Percentiles rank a stretch among this genome's conserved stretches.
Conservation (phyloP, 2,329 filamentous ascomycete species). For the Colletotrichum paranaense region DNA sequence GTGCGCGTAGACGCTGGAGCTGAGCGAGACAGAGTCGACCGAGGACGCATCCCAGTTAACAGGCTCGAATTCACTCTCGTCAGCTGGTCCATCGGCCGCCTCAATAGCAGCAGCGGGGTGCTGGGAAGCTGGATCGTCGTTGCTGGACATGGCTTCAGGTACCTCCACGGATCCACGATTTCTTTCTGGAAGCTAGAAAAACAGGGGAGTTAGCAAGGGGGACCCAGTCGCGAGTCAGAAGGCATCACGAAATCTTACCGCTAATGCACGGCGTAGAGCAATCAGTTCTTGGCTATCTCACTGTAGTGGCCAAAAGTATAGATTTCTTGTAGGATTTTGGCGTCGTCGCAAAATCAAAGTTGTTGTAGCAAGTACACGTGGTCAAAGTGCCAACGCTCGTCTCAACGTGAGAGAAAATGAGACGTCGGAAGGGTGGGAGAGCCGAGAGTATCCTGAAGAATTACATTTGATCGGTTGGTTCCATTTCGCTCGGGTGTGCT, state of each 20-base stretch:
- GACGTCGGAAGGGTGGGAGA: background rate
- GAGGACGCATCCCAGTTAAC: constrained; percentile 40
- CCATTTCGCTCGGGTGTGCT: background rate
- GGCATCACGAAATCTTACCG: background rate
- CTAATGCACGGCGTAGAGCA: background rate
- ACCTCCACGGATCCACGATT: background rate
- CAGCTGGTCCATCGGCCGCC: background rate
- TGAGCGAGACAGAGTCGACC: constrained; percentile 45
- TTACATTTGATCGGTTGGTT: background rate
- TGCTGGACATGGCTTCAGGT: background rate
- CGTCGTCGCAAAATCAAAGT: background rate
- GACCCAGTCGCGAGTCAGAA: background rate
- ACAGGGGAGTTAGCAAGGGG: background rate
- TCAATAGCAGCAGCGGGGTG: background rate
- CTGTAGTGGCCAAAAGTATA: background rate
- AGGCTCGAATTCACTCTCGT: constrained; percentile 28
- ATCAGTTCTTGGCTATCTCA: background rate
- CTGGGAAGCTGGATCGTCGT: background rate
- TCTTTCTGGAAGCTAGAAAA: background rate
- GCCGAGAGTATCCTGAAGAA: background rate
- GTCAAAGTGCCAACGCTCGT: background rate
- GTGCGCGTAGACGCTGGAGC: constrained; percentile 50
- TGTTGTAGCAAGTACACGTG: background rate
- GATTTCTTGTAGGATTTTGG: background rate
- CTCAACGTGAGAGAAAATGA: background rate